phyloP scores from a whole-genome alignment of 1,284 basidiomycete genomes.

The Taiwanofungus camphoratus region DNA sequence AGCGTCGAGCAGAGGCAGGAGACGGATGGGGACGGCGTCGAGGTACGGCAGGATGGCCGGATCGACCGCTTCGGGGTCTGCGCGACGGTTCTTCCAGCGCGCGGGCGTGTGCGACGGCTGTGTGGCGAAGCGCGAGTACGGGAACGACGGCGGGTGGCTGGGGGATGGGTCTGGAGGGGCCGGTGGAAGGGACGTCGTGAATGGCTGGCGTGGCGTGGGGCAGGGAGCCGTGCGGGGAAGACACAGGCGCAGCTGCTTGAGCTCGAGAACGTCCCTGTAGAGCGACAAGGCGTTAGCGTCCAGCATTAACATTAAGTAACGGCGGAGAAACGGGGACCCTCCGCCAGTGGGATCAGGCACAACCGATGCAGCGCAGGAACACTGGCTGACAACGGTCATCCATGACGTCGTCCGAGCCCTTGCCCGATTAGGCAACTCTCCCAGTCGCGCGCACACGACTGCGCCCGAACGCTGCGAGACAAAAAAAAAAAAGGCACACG shows the following conservation, averaged over 20 bases:
- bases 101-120: conserved; percentile 23
- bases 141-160: conserved; percentile 17
- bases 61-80: conserved; percentile 19
- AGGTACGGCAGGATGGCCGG: conserved; percentile 28
- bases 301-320: background rate
- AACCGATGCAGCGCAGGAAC: background rate
- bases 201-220: conserved; percentile 21
- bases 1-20: conserved; percentile 26
- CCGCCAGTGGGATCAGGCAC: too few relatives aligned
- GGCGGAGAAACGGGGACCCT: background rate
- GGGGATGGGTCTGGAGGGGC: conserved; percentile 22
- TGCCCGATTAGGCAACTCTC: background rate
- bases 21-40: conserved; percentile 29
- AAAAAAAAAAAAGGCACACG: too few relatives aligned
- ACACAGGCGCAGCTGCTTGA: conserved; percentile 32
- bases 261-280: conserved; percentile 33
- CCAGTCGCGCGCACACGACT: background rate
- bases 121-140: conserved; percentile 24
- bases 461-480: too few relatives aligned
- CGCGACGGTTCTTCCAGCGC: conserved; percentile 27
- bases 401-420: conserved; percentile 14
- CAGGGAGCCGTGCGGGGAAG: conserved; percentile 28
- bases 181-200: conserved; percentile 20
- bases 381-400: too few relatives aligned
- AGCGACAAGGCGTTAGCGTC: too few relatives aligned